Base-by-base conservation (phyloP, 2,329 filamentous ascomycete genomes). In the Penicillium sclerotigenum region DNA sequence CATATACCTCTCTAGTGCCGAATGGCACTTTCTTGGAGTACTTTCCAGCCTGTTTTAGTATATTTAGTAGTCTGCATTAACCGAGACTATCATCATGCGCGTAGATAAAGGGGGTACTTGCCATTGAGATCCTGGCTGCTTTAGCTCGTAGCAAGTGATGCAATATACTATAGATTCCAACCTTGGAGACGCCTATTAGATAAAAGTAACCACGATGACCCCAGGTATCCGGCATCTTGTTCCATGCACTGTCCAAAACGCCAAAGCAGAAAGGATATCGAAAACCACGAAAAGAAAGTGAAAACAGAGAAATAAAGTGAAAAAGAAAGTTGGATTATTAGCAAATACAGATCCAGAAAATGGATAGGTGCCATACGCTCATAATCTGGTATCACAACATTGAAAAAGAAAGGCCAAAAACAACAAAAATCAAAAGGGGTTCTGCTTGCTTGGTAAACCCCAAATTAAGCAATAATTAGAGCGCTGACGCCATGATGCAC, bases 371-470 rank as follows among this genome's bases (percentile, higher is more conserved):
- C 62, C 61, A 52, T 58, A 51, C 63, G 68, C 66, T 70, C 66
- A 58, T 69, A 67, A 65, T 62, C 65, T 70, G 68, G 67, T 70
- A 70, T 71, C 68, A 65, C 61, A 59, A 42, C n/a, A n/a, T n/a
- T n/a, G 62, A 59, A 52, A 52, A 51, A 47, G 52, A 54, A 34
- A 29, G 36, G 20, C 20, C 55, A 47, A 50, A 56, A 49, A 26
- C 46, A 26, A 52, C n/a, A 34, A 22, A 49, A 24, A 41, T 51
- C 45, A 55, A 53, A 37, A 59, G 52, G 10, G 47, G 46, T 33
- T 33, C 26, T n/a, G 31, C 45, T 57, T 59, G 57, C 54, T 59
- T 29, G n/a, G 22, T 40, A 42, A 43, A 31, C 22, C n/a, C 18
- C n/a, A 46, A 45, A 33, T 37, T 9, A 22, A 49, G 36, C n/a